These are phyloP conservation scores for Saraca asoca DNA, from an alignment of 331 rosid species.

Conservation along the genomic window DNA sequence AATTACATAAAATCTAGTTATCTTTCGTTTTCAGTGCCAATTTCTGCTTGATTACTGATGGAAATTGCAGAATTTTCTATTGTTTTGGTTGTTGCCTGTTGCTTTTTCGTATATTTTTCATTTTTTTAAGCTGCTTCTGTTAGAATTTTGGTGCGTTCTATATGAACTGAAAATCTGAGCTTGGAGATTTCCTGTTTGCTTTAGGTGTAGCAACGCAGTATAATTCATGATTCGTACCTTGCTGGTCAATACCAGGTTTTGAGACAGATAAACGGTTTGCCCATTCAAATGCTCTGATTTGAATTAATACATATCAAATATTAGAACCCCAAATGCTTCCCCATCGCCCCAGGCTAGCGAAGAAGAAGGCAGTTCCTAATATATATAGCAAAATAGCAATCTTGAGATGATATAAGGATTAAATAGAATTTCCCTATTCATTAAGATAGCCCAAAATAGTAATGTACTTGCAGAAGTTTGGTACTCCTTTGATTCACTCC, in stretches of 20 bases:
- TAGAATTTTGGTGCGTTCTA: constrained; percentile 6
- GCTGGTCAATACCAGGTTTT: constrained; percentile 5
- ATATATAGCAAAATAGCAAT: constrained; percentile 1
- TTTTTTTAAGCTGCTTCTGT: neutral
- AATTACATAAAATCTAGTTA: neutral
- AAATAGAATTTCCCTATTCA: constrained; percentile 20
- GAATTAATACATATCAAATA: neutral
- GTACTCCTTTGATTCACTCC: neutral
- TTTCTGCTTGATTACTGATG: constrained; percentile 14
- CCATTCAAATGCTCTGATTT: constrained; percentile 8
- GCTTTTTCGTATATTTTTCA: neutral
- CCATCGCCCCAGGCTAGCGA: neutral
- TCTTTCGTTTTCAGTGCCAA: neutral
- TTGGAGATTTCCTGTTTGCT: constrained; percentile 17
- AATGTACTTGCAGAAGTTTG: neutral
- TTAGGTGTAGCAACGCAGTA: neutral
- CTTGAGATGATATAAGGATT: no score
- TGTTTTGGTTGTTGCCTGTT: constrained; percentile 5
- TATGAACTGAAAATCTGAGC: constrained; percentile 25
- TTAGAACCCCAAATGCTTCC: neutral
- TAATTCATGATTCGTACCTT: constrained; percentile 20
- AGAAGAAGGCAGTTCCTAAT: constrained; percentile 9
- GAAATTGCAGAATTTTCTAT: constrained; percentile 23
- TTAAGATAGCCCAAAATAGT: constrained; percentile 18
- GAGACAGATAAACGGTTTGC: neutral